Evolutionary conservation across 2,329 filamentous ascomycete species (phyloP).

Genomic region (Nannizziopsis barbatae): DNA sequence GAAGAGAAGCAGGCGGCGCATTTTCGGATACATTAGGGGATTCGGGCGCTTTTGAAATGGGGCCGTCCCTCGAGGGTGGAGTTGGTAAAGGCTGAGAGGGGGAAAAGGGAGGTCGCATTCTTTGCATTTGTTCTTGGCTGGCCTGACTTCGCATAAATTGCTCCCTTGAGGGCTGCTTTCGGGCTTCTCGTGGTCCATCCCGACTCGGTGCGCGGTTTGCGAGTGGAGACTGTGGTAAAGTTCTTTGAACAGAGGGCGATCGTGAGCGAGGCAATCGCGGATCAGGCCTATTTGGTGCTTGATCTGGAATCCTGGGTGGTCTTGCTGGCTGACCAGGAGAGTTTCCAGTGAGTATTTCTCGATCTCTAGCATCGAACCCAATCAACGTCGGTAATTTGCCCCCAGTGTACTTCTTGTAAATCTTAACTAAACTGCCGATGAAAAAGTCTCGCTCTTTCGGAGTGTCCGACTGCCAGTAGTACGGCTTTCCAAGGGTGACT

Average conservation of each 20-base stretch:
- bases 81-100: constrained; percentile 22
- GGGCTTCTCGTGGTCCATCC: constrained; percentile 25
- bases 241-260: constrained; percentile 22
- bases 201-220: constrained; percentile 28
- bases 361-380: constrained; percentile 72
- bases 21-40: background rate
- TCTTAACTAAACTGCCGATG: constrained; percentile 89
- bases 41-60: constrained; percentile 15
- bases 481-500: constrained; percentile 82
- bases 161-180: constrained; percentile 29
- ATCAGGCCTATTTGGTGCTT: constrained; percentile 19
- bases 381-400: constrained; percentile 66
- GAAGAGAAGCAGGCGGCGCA: constrained; percentile 7
- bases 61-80: constrained; percentile 17
- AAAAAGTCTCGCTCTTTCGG: constrained; percentile 98
- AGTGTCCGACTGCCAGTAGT: constrained; percentile 91
- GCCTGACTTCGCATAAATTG: constrained; percentile 26
- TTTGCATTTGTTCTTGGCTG: constrained; percentile 33
- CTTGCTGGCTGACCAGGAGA: constrained; percentile 18
- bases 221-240: constrained; percentile 23
- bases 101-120: constrained; percentile 24
- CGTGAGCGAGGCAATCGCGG: constrained; percentile 21
- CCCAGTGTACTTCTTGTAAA: constrained; percentile 90
- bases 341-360: constrained; percentile 59
- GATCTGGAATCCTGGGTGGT: constrained; percentile 19